phyloP scores from a whole-genome alignment of 257 asterid genomes.

The Gynochthodes officinalis region DNA sequence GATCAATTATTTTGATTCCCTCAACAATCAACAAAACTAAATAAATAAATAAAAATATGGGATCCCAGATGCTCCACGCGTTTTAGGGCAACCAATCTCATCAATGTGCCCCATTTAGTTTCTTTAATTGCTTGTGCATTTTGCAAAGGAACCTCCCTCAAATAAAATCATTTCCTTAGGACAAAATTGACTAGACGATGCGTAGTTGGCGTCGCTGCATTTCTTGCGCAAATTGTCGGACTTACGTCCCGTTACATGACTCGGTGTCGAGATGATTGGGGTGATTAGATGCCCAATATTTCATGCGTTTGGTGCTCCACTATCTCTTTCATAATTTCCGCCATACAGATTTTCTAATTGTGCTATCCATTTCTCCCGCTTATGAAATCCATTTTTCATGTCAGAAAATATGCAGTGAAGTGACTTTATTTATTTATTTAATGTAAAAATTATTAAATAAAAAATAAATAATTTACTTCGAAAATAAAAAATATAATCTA shows the following conservation, averaged over 20 bases:
- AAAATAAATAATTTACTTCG: too few species aligned
- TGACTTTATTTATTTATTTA: too few species aligned
- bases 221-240: constrained; percentile 15
- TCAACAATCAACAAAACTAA: too few species aligned
- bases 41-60: background rate
- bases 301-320: constrained; percentile 38
- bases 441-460: too few species aligned
- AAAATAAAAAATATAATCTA: too few species aligned
- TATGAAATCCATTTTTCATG: too few species aligned
- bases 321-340: background rate
- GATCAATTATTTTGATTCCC: background rate
- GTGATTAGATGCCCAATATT: constrained; percentile 66
- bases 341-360: too few species aligned
- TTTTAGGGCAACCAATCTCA: background rate
- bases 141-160: background rate
- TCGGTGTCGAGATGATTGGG: constrained; percentile 40
- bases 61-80: too few species aligned
- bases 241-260: constrained; percentile 24
- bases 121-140: constrained; percentile 1
- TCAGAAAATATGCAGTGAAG: too few species aligned
- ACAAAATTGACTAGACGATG: constrained; percentile 18
- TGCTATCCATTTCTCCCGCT: too few species aligned
- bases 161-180: background rate
- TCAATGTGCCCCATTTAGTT: background rate
- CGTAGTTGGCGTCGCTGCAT: constrained; percentile 1